Base-by-base conservation (phyloP, 2,329 filamentous ascomycete genomes). In the Colletotrichum musicola region DNA sequence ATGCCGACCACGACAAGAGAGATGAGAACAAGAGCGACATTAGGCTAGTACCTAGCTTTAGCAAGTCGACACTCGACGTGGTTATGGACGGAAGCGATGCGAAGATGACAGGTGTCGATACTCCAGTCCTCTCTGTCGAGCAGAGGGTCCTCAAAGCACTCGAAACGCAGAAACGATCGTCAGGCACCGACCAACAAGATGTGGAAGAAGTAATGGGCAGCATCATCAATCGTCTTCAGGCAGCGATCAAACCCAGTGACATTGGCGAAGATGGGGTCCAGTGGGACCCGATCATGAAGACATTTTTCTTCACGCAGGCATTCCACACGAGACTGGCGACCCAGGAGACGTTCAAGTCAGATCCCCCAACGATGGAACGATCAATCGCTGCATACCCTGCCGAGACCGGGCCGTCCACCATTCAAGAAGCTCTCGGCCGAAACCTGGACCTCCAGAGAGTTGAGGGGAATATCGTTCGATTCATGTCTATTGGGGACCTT, bases 171-270 rank as follows among this genome's bases (percentile, higher is more conserved):
- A 82, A 82, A 62, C 71, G 82, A 74, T 81, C 80, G 38, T 84
- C 83, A 10, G 86, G 86, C 3, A 88, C 86, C 0, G 84, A 93
- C 40, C 96, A 99, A 76, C 95, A 99, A 80, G 96, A 99, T 80
- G 95, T 98, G 4, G 94, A 94, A 13, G 96, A 99, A 79, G 95
- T 98, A 53, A 95, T 98, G 82, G 94, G 94, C 67, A 96, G 95
- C 74, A 93, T 97, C 27, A 89, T 98, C 67, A 94, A 95, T 75
- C 92, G 96, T 58, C 84, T 98, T n/a, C 93, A 96, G 75, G 94
- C 93, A 60, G 95, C 95, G 2, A 95, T 98, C 75, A 90, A 87
- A 65, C 88, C 93, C 6, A 86, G 86, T n/a, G 82, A 88, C 40
- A 89, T 93, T 68, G 78, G 82, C 65, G 81, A 85, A 6, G 83